Conservation (phyloP, 257 asterid genomes). For the Echium plantagineum region DNA sequence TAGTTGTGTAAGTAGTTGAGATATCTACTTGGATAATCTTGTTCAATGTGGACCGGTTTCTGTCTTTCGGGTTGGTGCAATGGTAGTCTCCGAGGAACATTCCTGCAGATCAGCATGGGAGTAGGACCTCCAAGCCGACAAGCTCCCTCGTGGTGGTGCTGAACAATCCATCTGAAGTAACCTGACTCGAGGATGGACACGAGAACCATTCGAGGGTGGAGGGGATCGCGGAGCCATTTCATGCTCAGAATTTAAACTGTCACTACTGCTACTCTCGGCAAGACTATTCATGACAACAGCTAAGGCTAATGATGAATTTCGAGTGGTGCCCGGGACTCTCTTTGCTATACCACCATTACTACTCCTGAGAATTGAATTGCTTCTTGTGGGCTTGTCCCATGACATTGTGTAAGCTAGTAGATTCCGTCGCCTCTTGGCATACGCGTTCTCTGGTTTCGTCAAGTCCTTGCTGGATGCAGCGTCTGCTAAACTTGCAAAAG, state of each 20-base stretch:
- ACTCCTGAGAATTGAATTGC: slow-evolving; percentile 26
- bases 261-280: slow-evolving; percentile 13
- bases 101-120: slow-evolving; percentile 61
- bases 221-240: neutral
- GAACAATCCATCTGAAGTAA: slow-evolving; percentile 10
- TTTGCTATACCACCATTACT: slow-evolving; percentile 47
- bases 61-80: slow-evolving; percentile 10
- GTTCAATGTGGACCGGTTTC: slow-evolving; percentile 16
- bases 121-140: slow-evolving; percentile 42
- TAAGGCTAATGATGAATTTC: slow-evolving; percentile 35
- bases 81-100: slow-evolving; percentile 13
- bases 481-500: slow-evolving; percentile 56
- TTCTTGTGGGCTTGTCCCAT: slow-evolving; percentile 29
- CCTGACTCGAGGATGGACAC: slow-evolving; percentile 8
- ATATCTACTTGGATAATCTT: neutral
- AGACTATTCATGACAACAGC: slow-evolving; percentile 33
- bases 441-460: slow-evolving; percentile 52
- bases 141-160: slow-evolving; percentile 16
- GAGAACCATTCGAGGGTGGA: neutral
- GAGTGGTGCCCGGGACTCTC: slow-evolving; percentile 26
- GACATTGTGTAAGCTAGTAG: slow-evolving; percentile 29
- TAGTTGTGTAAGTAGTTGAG: neutral
- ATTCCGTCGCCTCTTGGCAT: slow-evolving; percentile 46
- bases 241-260: neutral
- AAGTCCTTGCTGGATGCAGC: slow-evolving; percentile 41